These are phyloP conservation scores for Diplogelasinospora grovesii DNA, from an alignment of 495 filamentous ascomycete species.

Conservation along the genomic window DNA sequence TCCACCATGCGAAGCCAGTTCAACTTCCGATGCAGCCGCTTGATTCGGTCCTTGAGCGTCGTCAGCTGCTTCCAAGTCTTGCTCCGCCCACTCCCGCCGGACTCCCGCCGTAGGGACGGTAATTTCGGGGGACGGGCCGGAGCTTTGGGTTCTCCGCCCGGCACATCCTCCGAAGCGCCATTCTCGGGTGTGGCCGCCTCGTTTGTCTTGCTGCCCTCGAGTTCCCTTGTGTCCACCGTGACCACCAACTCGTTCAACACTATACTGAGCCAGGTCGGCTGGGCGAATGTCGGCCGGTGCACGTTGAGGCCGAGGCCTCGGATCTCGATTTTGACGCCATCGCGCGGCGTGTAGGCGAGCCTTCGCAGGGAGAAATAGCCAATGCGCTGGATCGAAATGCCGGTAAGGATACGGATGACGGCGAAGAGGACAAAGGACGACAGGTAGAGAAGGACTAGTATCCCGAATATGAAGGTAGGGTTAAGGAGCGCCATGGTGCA, in stretches of 20 bases:
- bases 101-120: slow-evolving; percentile 14
- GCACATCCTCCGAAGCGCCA: slow-evolving; percentile 19
- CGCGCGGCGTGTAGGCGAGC: slow-evolving; percentile 76
- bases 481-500: slow-evolving; percentile 44
- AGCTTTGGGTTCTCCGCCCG: slow-evolving; percentile 12
- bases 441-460: slow-evolving; percentile 80
- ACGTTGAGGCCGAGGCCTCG: slow-evolving; percentile 79
- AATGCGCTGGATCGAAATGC: slow-evolving; percentile 90
- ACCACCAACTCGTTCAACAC: slow-evolving; percentile 76
- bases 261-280: slow-evolving; percentile 94
- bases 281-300: slow-evolving; percentile 90
- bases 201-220: slow-evolving; percentile 42
- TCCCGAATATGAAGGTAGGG: slow-evolving; percentile 76
- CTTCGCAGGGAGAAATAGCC: slow-evolving; percentile 87
- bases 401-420: slow-evolving; percentile 83
- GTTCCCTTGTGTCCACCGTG: slow-evolving; percentile 65
- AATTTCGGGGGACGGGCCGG: slow-evolving; percentile 18
- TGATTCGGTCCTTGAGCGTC: slow-evolving; percentile 72
- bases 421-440: slow-evolving; percentile 91
- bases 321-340: slow-evolving; percentile 84
- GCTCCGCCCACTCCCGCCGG: slow-evolving; percentile 43
- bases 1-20: slow-evolving; percentile 88
- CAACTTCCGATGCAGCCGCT: slow-evolving; percentile 77
- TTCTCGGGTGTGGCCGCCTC: slow-evolving; percentile 18
- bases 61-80: slow-evolving; percentile 73